Conservation (phyloP, 768 basidiomycete species). For the Tulasnella sp. region DNA sequence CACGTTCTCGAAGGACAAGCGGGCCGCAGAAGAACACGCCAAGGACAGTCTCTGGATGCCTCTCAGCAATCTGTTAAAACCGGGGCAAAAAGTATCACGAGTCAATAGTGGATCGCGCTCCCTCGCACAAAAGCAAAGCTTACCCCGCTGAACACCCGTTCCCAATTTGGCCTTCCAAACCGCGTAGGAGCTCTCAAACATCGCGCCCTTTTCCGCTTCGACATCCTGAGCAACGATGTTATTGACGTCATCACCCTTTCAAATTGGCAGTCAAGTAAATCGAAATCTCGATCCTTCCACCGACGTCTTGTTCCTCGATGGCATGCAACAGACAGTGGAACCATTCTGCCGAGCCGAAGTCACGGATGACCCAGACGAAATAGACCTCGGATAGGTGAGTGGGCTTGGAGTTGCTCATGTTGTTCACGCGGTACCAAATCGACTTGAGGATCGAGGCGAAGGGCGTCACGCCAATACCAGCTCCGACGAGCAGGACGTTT, state of each 20-base stretch:
- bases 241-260: slow-evolving; percentile 85
- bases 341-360: slow-evolving; percentile 87
- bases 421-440: slow-evolving; percentile 93
- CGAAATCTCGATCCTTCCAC: slow-evolving; percentile 49
- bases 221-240: slow-evolving; percentile 92
- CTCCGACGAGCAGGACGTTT: slow-evolving; percentile 82
- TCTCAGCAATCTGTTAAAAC: slow-evolving; percentile 53
- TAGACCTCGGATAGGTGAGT: slow-evolving; percentile 84
- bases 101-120: neutral
- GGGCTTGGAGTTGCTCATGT: slow-evolving; percentile 54
- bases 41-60: slow-evolving; percentile 81
- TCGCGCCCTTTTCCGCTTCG: slow-evolving; percentile 85
- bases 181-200: slow-evolving; percentile 88
- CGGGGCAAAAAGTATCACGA: neutral
- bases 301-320: slow-evolving; percentile 78
- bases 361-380: slow-evolving; percentile 94
- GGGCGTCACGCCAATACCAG: slow-evolving; percentile 94
- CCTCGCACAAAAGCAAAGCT: slow-evolving; percentile 17
- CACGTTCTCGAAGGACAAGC: slow-evolving; percentile 51
- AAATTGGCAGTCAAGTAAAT: slow-evolving; percentile 89
- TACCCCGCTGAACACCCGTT: slow-evolving; percentile 48
- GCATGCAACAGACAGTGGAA: slow-evolving; percentile 91
- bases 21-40: slow-evolving; percentile 95
- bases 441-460: slow-evolving; percentile 74
- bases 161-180: slow-evolving; percentile 86